Evolutionary conservation across 2,329 filamentous ascomycete genomes (phyloP).

Genomic region (Thielaviopsis punctulata): DNA sequence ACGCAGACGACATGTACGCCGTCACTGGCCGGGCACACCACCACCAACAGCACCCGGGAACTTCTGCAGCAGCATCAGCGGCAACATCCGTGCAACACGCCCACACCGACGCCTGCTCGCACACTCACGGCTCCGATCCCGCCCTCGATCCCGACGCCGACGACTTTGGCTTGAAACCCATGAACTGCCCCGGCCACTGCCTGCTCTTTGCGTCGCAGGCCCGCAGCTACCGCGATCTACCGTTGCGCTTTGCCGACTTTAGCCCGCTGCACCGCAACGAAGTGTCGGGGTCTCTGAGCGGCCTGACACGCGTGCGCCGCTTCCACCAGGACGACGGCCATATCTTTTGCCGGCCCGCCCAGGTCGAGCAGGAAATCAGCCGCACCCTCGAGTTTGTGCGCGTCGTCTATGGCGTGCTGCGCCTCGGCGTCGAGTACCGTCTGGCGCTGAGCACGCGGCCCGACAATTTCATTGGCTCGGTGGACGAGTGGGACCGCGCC

Average conservation of each 20-base stretch:
- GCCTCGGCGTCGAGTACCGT: slow-evolving; percentile 50
- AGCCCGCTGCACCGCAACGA: slow-evolving; percentile 78
- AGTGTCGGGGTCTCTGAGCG: slow-evolving; percentile 62
- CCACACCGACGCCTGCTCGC: slow-evolving; percentile 11
- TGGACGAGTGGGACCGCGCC: slow-evolving; percentile 42
- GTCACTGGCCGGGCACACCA: slow-evolving; percentile 38
- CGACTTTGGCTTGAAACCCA: slow-evolving; percentile 73
- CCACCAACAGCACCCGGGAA: background rate
- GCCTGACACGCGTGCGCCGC: slow-evolving; percentile 65
- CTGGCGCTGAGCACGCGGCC: slow-evolving; percentile 67
- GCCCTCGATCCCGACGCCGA: slow-evolving; percentile 35
- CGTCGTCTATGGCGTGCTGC: slow-evolving; percentile 52
- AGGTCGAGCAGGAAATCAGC: slow-evolving; percentile 59
- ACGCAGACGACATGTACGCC: slow-evolving; percentile 82
- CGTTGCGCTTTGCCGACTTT: slow-evolving; percentile 74
- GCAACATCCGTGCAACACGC: background rate
- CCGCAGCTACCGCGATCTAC: slow-evolving; percentile 63
- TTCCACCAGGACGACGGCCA: slow-evolving; percentile 88
- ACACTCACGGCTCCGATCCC: slow-evolving; percentile 17
- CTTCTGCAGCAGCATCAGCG: background rate
- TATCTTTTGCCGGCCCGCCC: slow-evolving; percentile 68
- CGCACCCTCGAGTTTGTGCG: slow-evolving; percentile 59
- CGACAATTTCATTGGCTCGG: slow-evolving; percentile 59
- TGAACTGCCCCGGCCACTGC: slow-evolving; percentile 87
- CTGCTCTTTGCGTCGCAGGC: slow-evolving; percentile 60